Evolutionary conservation across 495 filamentous ascomycete species (phyloP).

Genomic region (Daldinia childiae): DNA sequence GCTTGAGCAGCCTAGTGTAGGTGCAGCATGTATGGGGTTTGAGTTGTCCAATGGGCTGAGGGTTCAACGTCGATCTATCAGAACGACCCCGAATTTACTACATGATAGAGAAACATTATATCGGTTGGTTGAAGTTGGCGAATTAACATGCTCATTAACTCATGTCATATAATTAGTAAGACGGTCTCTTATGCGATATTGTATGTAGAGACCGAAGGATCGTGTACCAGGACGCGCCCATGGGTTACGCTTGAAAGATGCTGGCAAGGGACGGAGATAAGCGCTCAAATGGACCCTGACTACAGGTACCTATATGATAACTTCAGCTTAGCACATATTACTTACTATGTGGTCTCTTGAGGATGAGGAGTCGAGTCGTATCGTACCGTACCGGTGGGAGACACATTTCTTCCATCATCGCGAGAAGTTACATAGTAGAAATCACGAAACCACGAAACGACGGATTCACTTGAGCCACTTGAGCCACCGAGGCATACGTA

Average conservation of each 20-base stretch:
- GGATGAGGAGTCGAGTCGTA: too few species aligned
- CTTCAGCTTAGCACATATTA: conserved; percentile 2
- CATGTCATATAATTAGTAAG: conserved; percentile 22
- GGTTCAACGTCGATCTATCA: conserved; percentile 27
- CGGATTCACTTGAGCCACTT: neutral
- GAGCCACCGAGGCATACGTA: neutral
- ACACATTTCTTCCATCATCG: neutral
- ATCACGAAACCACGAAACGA: neutral
- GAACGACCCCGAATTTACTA: conserved; percentile 7
- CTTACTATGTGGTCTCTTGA: neutral
- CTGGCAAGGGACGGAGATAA: conserved; percentile 4
- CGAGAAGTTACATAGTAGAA: too few species aligned
- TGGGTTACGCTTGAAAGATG: conserved; percentile 7
- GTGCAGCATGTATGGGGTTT: conserved; percentile 21
- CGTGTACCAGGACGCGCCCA: conserved; percentile 36
- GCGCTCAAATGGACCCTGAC: neutral
- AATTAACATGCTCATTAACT: conserved; percentile 21
- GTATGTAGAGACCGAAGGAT: conserved; percentile 24
- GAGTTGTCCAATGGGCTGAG: conserved; percentile 22
- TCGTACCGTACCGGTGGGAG: too few species aligned
- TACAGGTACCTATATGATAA: neutral
- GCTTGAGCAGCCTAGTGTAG: conserved; percentile 14
- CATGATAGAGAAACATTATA: conserved; percentile 30
- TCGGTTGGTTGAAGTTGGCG: conserved; percentile 28
- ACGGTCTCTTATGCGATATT: conserved; percentile 20